Conservation (phyloP, 176 grass and related monocot genomes). For the Ananas comosus region DNA sequence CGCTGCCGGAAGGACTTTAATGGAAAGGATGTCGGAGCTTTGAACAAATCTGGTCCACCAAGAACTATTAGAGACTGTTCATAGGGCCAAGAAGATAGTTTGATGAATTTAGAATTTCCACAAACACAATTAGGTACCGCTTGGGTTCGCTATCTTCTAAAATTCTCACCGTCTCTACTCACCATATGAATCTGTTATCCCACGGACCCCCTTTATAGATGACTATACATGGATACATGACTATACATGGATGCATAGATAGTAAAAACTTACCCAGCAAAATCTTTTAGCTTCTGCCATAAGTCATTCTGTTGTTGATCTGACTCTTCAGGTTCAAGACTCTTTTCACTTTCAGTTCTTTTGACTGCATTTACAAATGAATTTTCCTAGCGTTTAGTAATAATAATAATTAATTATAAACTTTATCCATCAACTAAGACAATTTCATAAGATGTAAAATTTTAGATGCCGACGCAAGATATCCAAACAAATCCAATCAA, state of each 20-base stretch:
- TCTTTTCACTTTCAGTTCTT: conserved; percentile 36
- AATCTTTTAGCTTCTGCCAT: conserved; percentile 84
- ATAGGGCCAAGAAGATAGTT: background rate
- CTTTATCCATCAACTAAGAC: background rate
- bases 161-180: background rate
- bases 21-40: no score
- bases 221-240: background rate
- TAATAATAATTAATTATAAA: background rate
- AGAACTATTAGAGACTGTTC: no score
- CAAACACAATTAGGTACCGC: background rate
- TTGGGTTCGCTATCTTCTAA: background rate
- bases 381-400: conserved; percentile 4
- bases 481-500: background rate
- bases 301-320: conserved; percentile 48
- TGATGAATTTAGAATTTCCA: background rate
- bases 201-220: no score
- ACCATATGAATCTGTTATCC: background rate
- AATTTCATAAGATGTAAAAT: background rate
- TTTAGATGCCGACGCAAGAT: background rate
- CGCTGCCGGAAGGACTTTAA: no score
- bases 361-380: conserved; percentile 30
- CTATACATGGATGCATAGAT: background rate
- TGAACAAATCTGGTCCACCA: no score
- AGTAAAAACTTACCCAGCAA: conserved; percentile 65
- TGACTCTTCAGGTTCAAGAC: conserved; percentile 27